Conservation (phyloP, 2,329 filamentous ascomycete genomes). For the Curvularia lunata region DNA sequence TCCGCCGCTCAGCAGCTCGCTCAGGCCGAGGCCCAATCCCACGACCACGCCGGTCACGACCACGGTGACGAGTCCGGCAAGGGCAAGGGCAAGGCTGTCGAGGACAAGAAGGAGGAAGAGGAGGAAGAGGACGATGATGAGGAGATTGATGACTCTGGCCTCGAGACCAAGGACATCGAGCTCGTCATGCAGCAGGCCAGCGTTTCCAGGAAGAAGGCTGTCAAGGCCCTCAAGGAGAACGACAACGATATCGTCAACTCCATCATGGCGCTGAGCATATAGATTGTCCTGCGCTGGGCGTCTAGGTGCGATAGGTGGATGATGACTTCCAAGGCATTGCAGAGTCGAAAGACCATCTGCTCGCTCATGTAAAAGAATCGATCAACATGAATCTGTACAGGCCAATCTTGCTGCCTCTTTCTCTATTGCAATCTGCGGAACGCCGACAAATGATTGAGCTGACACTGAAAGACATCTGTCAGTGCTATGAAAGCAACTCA, state of each 20-base stretch:
- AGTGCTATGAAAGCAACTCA: background rate
- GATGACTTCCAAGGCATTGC: conserved; percentile 23
- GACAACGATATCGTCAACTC: conserved; percentile 99
- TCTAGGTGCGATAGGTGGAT: conserved; percentile 20
- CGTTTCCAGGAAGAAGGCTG: conserved; percentile 96
- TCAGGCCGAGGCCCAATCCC: conserved; percentile 68
- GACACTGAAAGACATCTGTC: background rate
- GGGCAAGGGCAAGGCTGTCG: conserved; percentile 71
- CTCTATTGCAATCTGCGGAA: background rate
- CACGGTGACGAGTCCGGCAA: conserved; percentile 71
- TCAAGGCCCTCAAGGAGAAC: conserved; percentile 98
- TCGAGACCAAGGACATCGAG: conserved; percentile 99
- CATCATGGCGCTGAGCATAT: conserved; percentile 88
- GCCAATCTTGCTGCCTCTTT: conserved; percentile 1
- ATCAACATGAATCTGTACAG: conserved; percentile 30
- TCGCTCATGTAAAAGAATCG: conserved; percentile 36
- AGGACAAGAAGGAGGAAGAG: conserved; percentile 66
- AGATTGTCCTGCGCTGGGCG: conserved; percentile 26
- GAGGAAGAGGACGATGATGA: conserved; percentile 75
- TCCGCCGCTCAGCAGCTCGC: conserved; percentile 95
- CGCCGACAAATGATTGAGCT: background rate
- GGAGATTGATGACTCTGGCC: conserved; percentile 90
- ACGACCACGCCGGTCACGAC: conserved; percentile 73
- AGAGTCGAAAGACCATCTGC: conserved; percentile 21
- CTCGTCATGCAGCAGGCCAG: conserved; percentile 97